These are phyloP conservation scores for Sporisorium reilianum DNA, from an alignment of 1,284 basidiomycete species.

Conservation along the genomic window DNA sequence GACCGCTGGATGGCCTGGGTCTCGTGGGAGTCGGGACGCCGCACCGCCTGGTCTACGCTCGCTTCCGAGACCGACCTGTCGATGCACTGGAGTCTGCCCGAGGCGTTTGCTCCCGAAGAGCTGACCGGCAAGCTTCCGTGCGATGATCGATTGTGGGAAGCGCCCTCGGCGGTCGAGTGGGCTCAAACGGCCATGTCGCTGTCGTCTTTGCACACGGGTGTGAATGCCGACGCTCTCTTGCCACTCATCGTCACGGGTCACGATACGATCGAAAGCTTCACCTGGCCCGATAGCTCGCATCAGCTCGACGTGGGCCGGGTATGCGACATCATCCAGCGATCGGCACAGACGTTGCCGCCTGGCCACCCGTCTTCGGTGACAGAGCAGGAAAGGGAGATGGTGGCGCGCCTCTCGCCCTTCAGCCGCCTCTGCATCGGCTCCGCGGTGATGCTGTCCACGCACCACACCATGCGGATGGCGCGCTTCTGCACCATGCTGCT, in stretches of 20 bases:
- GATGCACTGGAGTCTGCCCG: constrained; percentile 24
- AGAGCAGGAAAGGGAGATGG: constrained; percentile 1
- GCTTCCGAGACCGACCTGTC: constrained; percentile 28
- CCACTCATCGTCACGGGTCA: background rate
- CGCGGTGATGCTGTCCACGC: constrained; percentile 18
- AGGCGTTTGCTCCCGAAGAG: constrained; percentile 21
- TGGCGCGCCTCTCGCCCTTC: constrained; percentile 18
- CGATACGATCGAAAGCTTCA: background rate
- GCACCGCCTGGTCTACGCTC: constrained; percentile 23
- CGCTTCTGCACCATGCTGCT: constrained; percentile 26
- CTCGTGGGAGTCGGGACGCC: constrained; percentile 14
- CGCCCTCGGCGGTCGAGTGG: constrained; percentile 21
- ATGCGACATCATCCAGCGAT: constrained; percentile 14
- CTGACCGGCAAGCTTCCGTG: constrained; percentile 22
- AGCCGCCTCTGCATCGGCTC: constrained; percentile 24
- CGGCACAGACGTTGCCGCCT: constrained; percentile 2
- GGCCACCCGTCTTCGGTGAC: constrained; percentile 3
- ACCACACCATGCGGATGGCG: constrained; percentile 26
- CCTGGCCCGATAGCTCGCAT: constrained; percentile 11
- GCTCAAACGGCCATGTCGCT: constrained; percentile 14
- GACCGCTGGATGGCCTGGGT: constrained; percentile 31
- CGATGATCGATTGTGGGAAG: constrained; percentile 25
- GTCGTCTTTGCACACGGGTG: background rate
- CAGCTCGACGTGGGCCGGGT: constrained; percentile 8
- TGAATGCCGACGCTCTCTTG: background rate